Evolutionary conservation across 495 filamentous ascomycete genomes (phyloP).

Genomic region (Tuber magnatum): DNA sequence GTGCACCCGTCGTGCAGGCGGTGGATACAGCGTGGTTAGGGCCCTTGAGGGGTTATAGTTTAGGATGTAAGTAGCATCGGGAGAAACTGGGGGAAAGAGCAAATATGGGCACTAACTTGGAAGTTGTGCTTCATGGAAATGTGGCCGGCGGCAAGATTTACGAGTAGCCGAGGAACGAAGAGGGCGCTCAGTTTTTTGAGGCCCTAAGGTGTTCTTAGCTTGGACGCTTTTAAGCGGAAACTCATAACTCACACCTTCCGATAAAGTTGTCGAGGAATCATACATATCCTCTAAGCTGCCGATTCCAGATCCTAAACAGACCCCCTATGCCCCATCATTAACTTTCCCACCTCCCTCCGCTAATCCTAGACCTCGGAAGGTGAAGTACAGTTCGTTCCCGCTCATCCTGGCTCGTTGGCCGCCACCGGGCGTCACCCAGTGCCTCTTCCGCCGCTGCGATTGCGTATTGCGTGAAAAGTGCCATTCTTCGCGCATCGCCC

Average conservation of each 20-base stretch:
- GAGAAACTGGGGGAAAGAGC: background rate
- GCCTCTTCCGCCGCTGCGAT: constrained; percentile 83
- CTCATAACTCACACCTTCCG: constrained; percentile 56
- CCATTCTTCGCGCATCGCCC: constrained; percentile 72
- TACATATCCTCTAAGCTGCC: constrained; percentile 88
- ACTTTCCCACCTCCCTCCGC: background rate
- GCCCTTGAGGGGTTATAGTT: constrained; percentile 47
- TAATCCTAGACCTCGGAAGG: background rate
- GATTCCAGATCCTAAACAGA: constrained; percentile 93
- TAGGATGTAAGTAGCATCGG: background rate
- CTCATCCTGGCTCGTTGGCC: constrained; percentile 54
- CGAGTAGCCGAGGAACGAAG: constrained; percentile 85
- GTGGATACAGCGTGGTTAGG: constrained; percentile 89
- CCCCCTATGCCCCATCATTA: constrained; percentile 49
- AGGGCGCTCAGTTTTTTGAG: constrained; percentile 87
- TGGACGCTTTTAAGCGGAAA: background rate
- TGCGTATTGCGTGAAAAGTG: constrained; percentile 85
- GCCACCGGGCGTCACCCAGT: constrained; percentile 74
- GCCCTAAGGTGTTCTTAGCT: constrained; percentile 49
- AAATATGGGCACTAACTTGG: constrained; percentile 45
- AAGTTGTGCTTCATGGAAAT: constrained; percentile 90
- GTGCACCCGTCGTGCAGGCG: constrained; percentile 90
- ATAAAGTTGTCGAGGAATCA: constrained; percentile 67
- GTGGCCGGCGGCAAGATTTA: constrained; percentile 90
- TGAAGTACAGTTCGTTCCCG: constrained; percentile 57